These are phyloP conservation scores for Mercurialis annua DNA, from an alignment of 345 rosid species.

Conservation along the genomic window DNA sequence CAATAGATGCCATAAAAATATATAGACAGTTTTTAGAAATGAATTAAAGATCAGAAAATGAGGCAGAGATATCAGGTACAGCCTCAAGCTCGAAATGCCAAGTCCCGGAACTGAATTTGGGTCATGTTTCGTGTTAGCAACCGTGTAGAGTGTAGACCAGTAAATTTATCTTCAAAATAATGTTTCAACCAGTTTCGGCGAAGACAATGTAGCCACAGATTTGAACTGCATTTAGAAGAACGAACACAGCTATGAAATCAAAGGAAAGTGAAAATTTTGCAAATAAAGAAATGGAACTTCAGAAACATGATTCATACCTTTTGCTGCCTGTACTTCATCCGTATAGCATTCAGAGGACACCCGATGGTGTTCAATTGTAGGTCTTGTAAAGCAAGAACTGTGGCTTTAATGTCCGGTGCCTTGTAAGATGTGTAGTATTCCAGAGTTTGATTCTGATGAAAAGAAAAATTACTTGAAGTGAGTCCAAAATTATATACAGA, in stretches of 20 bases:
- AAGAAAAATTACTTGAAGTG: not conserved
- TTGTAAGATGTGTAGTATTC: slow-evolving; percentile 71
- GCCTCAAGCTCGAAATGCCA: slow-evolving; percentile 17
- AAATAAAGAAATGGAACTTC: not conserved
- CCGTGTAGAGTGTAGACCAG: slow-evolving; percentile 21
- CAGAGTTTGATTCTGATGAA: slow-evolving; percentile 82
- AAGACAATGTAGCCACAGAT: slow-evolving; percentile 64
- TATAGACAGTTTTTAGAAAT: slow-evolving; percentile 14
- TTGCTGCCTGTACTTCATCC: slow-evolving; percentile 61
- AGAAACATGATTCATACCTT: slow-evolving; percentile 43
- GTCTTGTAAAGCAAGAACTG: slow-evolving; percentile 58
- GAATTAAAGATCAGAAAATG: slow-evolving; percentile 11
- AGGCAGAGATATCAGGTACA: slow-evolving; percentile 13
- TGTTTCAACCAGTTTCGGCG: slow-evolving; percentile 52
- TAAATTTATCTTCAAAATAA: slow-evolving; percentile 45
- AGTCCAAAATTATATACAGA: slow-evolving; percentile 8
- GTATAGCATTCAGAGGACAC: slow-evolving; percentile 66
- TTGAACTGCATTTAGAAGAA: slow-evolving; percentile 51
- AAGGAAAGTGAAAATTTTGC: not conserved
- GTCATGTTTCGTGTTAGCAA: slow-evolving; percentile 26
- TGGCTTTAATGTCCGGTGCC: slow-evolving; percentile 51
- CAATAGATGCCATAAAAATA: slow-evolving; percentile 7
- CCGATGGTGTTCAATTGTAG: slow-evolving; percentile 58
- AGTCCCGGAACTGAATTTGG: slow-evolving; percentile 13
- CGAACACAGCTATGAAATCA: slow-evolving; percentile 12